Percentiles rank a stretch among this genome's conserved stretches.
These are phyloP conservation scores for Gillenia trifoliata DNA, from an alignment of 306 rosid species.

Conservation along the genomic window DNA sequence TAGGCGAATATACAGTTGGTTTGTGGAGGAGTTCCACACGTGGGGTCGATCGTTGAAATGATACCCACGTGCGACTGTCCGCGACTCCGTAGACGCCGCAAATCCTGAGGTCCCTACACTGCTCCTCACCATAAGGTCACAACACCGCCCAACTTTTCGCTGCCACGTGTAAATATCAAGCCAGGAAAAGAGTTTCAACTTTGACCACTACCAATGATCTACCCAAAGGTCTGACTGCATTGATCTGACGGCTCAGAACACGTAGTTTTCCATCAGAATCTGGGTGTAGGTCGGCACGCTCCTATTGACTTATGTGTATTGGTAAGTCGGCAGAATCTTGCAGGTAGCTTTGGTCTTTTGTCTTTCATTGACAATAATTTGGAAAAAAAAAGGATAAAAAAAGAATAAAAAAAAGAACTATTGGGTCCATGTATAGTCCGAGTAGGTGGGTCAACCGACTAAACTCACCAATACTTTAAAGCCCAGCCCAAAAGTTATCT, in stretches of 20 bases:
- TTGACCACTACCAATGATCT: neutral
- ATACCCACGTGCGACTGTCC: slow-evolving; percentile 6
- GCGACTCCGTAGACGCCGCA: slow-evolving; percentile 10
- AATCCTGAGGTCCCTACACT: slow-evolving; percentile 14
- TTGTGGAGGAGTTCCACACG: neutral
- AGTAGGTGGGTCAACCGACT: neutral
- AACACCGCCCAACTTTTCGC: slow-evolving; percentile 1
- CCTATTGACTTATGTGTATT: slow-evolving; percentile 14
- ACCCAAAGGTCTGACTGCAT: neutral
- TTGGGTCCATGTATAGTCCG: neutral
- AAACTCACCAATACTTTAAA: neutral
- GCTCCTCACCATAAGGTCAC: slow-evolving; percentile 6
- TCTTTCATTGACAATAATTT: neutral
- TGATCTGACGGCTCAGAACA: neutral
- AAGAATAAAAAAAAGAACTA: neutral
- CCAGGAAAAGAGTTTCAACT: neutral
- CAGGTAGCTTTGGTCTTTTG: neutral
- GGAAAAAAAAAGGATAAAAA: neutral
- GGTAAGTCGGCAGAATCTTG: slow-evolving; percentile 23
- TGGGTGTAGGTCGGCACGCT: slow-evolving; percentile 11
- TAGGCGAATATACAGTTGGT: neutral
- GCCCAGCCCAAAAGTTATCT: neutral
- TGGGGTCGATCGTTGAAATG: neutral
- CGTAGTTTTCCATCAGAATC: neutral
- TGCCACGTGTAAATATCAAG: slow-evolving; percentile 3